Conservation (phyloP, 164 flowering plant species). For the Chloranthus sessilifolius region DNA sequence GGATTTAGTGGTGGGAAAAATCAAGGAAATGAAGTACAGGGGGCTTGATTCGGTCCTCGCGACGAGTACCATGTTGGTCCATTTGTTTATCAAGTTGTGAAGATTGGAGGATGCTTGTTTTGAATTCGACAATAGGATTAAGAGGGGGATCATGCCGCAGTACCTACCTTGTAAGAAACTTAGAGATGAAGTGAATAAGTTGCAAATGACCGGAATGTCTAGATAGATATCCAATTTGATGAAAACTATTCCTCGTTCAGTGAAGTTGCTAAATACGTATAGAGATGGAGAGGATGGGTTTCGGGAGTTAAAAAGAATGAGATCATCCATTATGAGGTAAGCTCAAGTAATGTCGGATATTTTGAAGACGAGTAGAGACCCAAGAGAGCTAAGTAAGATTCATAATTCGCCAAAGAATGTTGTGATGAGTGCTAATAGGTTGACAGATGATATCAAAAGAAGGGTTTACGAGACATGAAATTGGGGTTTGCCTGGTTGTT, state of each 20-base stretch:
- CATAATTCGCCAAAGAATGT: slow-evolving; percentile 24
- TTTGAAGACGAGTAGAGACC: slow-evolving; percentile 45
- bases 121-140: slow-evolving; percentile 64
- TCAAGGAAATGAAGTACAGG: slow-evolving; percentile 62
- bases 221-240: slow-evolving; percentile 37
- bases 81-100: slow-evolving; percentile 60
- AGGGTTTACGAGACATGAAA: slow-evolving; percentile 4
- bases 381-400: slow-evolving; percentile 43
- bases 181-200: slow-evolving; percentile 39
- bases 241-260: slow-evolving; percentile 60
- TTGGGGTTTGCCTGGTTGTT: background rate
- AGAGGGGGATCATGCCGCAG: slow-evolving; percentile 61
- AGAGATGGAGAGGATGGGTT: slow-evolving; percentile 17
- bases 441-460: slow-evolving; percentile 22
- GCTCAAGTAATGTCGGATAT: slow-evolving; percentile 58
- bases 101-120: slow-evolving; percentile 53
- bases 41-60: slow-evolving; percentile 69
- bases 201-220: slow-evolving; percentile 46
- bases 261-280: slow-evolving; percentile 47
- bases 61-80: slow-evolving; percentile 67
- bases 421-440: slow-evolving; percentile 28
- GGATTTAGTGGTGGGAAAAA: slow-evolving; percentile 55
- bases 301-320: slow-evolving; percentile 36
- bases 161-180: slow-evolving; percentile 58
- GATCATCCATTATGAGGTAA: slow-evolving; percentile 40